Evolutionary conservation across 129 eudicot species (phyloP).

Genomic region (Calendula officinalis): DNA sequence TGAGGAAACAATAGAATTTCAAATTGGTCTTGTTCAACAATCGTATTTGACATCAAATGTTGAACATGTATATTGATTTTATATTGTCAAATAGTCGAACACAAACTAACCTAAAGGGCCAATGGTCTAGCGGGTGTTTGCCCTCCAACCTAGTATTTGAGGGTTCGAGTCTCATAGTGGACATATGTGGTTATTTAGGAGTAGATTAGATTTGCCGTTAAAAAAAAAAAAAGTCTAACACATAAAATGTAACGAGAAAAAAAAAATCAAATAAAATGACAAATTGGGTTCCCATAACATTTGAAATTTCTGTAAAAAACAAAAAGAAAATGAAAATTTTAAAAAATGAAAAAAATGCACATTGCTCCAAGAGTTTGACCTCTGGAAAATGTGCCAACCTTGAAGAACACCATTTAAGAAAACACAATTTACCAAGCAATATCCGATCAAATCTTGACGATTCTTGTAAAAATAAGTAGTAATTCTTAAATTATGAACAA

Average conservation of each 20-base stretch:
- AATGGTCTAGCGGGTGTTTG: no score
- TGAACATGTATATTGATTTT: background rate
- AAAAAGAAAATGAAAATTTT: background rate
- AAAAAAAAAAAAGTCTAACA: no score
- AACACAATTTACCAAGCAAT: conserved; percentile 37
- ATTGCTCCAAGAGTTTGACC: conserved; percentile 32
- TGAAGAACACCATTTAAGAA: conserved; percentile 22
- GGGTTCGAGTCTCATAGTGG: no score
- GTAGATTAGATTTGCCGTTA: no score
- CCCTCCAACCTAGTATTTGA: no score
- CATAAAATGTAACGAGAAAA: background rate
- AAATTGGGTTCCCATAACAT: conserved; percentile 17
- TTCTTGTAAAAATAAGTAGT: conserved; percentile 3
- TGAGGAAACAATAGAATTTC: background rate
- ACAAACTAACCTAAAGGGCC: no score
- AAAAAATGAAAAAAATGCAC: conserved; percentile 13
- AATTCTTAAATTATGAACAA: background rate
- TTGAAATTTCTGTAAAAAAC: background rate
- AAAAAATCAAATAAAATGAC: background rate
- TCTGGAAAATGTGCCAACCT: conserved; percentile 39
- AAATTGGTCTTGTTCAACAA: conserved; percentile 3
- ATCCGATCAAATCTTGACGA: conserved; percentile 23
- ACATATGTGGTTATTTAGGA: no score
- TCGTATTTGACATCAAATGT: background rate
- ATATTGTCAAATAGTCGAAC: no score